Evolutionary conservation across 148 eudicot genomes (phyloP).

Genomic region (Vaccinium darrowii): DNA sequence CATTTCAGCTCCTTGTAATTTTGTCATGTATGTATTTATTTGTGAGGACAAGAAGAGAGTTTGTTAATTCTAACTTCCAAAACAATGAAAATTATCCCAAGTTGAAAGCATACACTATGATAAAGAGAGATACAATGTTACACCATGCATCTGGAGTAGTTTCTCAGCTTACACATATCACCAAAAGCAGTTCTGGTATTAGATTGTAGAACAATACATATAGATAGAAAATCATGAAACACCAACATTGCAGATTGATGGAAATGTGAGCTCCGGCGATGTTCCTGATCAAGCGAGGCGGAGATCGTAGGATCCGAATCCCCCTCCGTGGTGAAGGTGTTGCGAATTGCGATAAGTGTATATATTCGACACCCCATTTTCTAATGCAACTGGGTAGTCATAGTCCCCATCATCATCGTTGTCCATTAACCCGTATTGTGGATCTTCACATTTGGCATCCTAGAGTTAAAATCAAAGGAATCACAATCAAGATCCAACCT

Average conservation of each 20-base stretch:
- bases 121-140: neutral
- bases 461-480: slow-evolving; percentile 5
- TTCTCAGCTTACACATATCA: neutral
- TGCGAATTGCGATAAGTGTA: slow-evolving; percentile 16
- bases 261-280: neutral
- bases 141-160: neutral
- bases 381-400: slow-evolving; percentile 32
- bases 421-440: slow-evolving; percentile 36
- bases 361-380: slow-evolving; percentile 21
- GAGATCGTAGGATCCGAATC: slow-evolving; percentile 22
- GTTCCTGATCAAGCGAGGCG: slow-evolving; percentile 22
- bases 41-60: neutral
- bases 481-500: no score
- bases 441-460: slow-evolving; percentile 40
- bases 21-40: no score
- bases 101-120: neutral
- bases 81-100: neutral
- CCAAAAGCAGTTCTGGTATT: neutral
- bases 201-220: neutral
- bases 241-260: neutral
- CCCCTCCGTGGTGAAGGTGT: slow-evolving; percentile 18
- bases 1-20: no score
- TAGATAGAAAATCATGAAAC: no score
- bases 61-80: neutral
- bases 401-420: slow-evolving; percentile 27